These are phyloP conservation scores for grape (Vitis vinifera) DNA, from an alignment of 164 flowering plant species.

Conservation along the genomic window DNA sequence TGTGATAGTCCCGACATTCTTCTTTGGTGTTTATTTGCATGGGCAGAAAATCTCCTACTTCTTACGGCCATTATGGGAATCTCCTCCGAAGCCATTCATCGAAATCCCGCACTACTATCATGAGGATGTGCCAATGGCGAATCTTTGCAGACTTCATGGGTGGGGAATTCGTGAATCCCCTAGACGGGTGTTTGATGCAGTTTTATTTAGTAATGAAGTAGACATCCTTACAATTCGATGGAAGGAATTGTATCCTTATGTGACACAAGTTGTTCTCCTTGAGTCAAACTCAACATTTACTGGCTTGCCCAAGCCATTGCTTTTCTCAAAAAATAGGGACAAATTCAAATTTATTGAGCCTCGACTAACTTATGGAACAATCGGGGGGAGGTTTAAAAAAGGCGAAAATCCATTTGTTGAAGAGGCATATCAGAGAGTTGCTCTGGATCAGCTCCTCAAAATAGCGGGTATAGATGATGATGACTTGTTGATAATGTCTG, in stretches of 20 bases:
- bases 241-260: conserved; percentile 81
- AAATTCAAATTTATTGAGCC: conserved; percentile 65
- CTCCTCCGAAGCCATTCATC: conserved; percentile 81
- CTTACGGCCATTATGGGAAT: conserved; percentile 86
- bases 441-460: conserved; percentile 77
- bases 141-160: conserved; percentile 87
- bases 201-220: conserved; percentile 77
- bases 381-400: conserved; percentile 75
- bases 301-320: conserved; percentile 60
- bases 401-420: conserved; percentile 92
- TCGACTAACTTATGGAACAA: conserved; percentile 68
- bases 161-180: conserved; percentile 87
- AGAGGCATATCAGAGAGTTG: conserved; percentile 88
- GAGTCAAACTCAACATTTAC: conserved; percentile 94
- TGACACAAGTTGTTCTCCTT: conserved; percentile 81
- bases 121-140: conserved; percentile 76
- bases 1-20: conserved; percentile 47
- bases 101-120: conserved; percentile 75
- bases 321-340: conserved; percentile 51
- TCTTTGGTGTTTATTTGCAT: conserved; percentile 58
- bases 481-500: conserved; percentile 91
- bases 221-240: conserved; percentile 80
- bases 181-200: conserved; percentile 84
- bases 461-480: conserved; percentile 85
- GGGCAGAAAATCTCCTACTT: conserved; percentile 82